Percentiles rank a stretch among this genome's conserved stretches.
Evolutionary conservation across 345 rosid genomes (phyloP).

Genomic region (Salix suchowensis): DNA sequence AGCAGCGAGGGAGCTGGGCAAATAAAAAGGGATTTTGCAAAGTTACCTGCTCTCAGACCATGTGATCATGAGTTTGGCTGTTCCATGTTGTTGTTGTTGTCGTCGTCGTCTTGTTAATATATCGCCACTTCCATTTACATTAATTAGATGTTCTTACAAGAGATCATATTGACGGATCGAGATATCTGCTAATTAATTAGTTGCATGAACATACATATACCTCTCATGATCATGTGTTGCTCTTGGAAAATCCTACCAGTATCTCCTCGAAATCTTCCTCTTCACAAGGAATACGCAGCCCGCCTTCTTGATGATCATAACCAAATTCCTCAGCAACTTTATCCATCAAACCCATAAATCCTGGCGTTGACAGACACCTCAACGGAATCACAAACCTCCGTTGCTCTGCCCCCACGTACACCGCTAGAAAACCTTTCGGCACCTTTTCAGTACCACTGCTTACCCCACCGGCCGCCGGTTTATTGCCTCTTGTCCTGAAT

Average conservation of each 20-base stretch:
- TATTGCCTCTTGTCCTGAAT: neutral
- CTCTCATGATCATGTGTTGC: neutral
- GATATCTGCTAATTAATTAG: too few relatives aligned
- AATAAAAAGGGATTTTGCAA: too few relatives aligned
- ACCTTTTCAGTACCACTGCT: neutral
- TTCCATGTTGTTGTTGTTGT: too few relatives aligned
- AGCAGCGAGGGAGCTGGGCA: too few relatives aligned
- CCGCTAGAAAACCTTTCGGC: slow-evolving; percentile 58
- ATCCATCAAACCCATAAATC: slow-evolving; percentile 59
- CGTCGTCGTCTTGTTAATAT: too few relatives aligned
- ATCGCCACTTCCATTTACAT: too few relatives aligned
- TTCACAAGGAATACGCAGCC: slow-evolving; percentile 56
- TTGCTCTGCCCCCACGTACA: slow-evolving; percentile 48
- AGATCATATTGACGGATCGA: too few relatives aligned
- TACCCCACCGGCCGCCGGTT: neutral
- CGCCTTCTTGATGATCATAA: slow-evolving; percentile 44
- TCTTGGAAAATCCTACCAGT: slow-evolving; percentile 18
- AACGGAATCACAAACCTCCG: slow-evolving; percentile 64
- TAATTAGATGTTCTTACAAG: too few relatives aligned
- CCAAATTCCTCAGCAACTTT: slow-evolving; percentile 58
- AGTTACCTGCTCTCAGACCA: too few relatives aligned
- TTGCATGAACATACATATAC: too few relatives aligned
- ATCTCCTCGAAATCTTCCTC: slow-evolving; percentile 49
- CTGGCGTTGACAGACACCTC: slow-evolving; percentile 45
- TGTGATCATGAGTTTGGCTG: too few relatives aligned